These are phyloP conservation scores for Phytophthora sojae DNA, from an alignment of 352 stramenopile species.

Conservation along the genomic window DNA sequence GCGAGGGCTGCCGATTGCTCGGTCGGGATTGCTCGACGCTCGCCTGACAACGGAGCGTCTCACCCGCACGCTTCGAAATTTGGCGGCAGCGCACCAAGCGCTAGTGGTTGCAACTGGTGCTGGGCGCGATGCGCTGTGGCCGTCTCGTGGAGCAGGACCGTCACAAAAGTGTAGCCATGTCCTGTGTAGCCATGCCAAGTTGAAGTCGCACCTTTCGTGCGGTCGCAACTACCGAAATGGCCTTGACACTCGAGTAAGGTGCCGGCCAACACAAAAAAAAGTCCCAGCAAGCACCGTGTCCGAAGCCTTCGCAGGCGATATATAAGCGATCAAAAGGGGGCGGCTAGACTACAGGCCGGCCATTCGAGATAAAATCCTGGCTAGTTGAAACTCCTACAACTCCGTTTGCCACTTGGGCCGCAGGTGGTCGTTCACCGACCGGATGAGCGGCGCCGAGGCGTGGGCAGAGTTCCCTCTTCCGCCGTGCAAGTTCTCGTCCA, in stretches of 20 bases:
- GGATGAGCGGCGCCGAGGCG: slow-evolving; percentile 68
- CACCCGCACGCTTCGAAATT: slow-evolving; percentile 1
- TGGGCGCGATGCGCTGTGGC: background rate
- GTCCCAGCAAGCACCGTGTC: background rate
- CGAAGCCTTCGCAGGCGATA: slow-evolving; percentile 10
- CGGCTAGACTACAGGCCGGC: background rate
- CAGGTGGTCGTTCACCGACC: slow-evolving; percentile 84
- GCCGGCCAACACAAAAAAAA: slow-evolving; percentile 5
- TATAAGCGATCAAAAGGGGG: slow-evolving; percentile 27
- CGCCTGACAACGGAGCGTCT: slow-evolving; percentile 13
- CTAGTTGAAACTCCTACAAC: slow-evolving; percentile 46
- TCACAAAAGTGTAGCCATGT: background rate
- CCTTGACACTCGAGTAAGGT: background rate
- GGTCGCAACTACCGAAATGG: slow-evolving; percentile 18
- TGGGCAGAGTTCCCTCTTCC: slow-evolving; percentile 74
- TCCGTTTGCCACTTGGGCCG: slow-evolving; percentile 85
- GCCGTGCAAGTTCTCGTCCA: slow-evolving; percentile 86
- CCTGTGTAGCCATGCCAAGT: slow-evolving; percentile 23
- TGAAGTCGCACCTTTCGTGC: slow-evolving; percentile 3
- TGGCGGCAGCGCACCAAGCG: background rate
- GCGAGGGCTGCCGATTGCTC: slow-evolving; percentile 15
- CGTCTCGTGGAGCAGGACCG: slow-evolving; percentile 1
- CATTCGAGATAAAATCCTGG: slow-evolving; percentile 2
- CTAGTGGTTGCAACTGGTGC: background rate
- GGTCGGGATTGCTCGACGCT: slow-evolving; percentile 4